Evolutionary conservation across 179 eudicot genomes (phyloP).

Genomic region (Heliamphora pulchella): DNA sequence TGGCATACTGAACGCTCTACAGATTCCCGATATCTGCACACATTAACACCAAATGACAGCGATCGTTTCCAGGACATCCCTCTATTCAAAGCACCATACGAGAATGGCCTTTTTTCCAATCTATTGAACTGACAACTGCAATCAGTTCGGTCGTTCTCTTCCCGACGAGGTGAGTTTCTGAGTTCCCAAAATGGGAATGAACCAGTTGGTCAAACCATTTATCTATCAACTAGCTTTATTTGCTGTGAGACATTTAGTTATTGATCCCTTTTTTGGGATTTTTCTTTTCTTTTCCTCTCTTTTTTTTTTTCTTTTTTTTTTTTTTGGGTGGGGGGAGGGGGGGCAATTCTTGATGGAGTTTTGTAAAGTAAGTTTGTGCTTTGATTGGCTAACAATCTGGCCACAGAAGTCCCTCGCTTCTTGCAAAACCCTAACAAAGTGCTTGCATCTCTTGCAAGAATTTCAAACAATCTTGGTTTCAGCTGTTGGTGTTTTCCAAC

Average conservation of each 20-base stretch:
- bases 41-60: conserved; percentile 13
- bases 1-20: conserved; percentile 41
- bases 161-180: background rate
- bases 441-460: background rate
- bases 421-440: background rate
- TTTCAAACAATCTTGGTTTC: background rate
- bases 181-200: background rate
- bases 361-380: too few relatives aligned
- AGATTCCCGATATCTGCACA: conserved; percentile 6
- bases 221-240: background rate
- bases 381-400: background rate
- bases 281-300: too few relatives aligned
- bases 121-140: conserved; percentile 21
- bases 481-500: background rate
- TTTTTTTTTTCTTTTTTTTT: too few relatives aligned
- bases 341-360: too few relatives aligned
- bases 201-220: background rate
- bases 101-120: conserved; percentile 35
- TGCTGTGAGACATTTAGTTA: background rate
- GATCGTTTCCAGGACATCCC: conserved; percentile 35
- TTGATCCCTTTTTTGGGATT: background rate
- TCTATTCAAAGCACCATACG: conserved; percentile 49
- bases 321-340: too few relatives aligned
- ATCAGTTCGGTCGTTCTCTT: background rate
- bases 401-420: background rate